phyloP scores from a whole-genome alignment of 345 rosid species.

The Hibiscus tridactylites region DNA sequence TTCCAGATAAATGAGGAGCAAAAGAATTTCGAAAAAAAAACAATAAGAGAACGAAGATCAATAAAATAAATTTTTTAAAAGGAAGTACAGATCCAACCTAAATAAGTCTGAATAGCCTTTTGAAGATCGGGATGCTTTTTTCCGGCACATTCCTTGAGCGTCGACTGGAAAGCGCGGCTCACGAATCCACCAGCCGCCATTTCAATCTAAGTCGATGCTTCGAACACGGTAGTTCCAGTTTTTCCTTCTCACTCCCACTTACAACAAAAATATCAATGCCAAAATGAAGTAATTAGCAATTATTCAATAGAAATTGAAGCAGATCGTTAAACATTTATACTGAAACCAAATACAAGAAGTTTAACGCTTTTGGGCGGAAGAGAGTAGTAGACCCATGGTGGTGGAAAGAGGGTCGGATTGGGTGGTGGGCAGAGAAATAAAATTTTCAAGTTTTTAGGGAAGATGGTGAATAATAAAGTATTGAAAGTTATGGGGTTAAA shows the following conservation, averaged over 20 bases:
- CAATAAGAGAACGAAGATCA: not conserved
- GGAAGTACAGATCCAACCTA: constrained; percentile 40
- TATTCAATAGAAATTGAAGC: not conserved
- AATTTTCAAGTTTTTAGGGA: too few relatives aligned
- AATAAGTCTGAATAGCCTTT: constrained; percentile 62
- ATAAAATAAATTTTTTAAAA: not conserved
- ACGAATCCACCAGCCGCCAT: constrained; percentile 96
- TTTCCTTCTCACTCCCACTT: not conserved
- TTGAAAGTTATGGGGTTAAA: too few relatives aligned
- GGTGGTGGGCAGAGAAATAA: too few relatives aligned
- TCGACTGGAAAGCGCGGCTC: constrained; percentile 85
- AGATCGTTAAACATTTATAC: not conserved
- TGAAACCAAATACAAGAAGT: too few relatives aligned
- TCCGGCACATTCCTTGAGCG: constrained; percentile 86
- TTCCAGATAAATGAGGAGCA: not conserved
- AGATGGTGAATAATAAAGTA: too few relatives aligned
- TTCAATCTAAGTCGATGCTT: constrained; percentile 4
- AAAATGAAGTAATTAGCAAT: not conserved
- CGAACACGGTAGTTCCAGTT: not conserved
- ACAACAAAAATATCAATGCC: not conserved
- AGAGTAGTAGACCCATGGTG: too few relatives aligned
- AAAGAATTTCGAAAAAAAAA: not conserved
- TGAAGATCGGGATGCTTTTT: constrained; percentile 86
- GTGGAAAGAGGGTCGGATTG: too few relatives aligned
- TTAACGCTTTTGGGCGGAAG: too few relatives aligned